Evolutionary conservation across 169 alveolate species (phyloP).

Genomic region (Plasmodium knowlesi): DNA sequence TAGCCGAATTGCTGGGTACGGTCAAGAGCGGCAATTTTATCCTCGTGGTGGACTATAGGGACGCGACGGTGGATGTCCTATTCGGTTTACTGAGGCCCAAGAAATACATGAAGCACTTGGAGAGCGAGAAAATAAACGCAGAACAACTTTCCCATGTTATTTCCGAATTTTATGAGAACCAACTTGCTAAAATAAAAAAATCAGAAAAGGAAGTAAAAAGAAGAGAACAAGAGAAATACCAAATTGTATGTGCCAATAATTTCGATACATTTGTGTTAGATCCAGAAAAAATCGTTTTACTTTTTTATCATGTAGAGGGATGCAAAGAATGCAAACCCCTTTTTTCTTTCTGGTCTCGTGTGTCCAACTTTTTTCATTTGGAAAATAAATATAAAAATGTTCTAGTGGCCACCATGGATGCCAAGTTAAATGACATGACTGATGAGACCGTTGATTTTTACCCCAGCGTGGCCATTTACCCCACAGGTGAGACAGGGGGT

Average conservation of each 20-base stretch:
- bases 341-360: slow-evolving; percentile 41
- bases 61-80: slow-evolving; percentile 25
- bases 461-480: slow-evolving; percentile 54
- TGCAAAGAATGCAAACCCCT: slow-evolving; percentile 69
- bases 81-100: slow-evolving; percentile 23
- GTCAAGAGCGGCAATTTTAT: not conserved
- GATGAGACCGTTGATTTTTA: slow-evolving; percentile 34
- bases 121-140: slow-evolving; percentile 8
- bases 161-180: slow-evolving; percentile 19
- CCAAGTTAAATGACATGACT: slow-evolving; percentile 65
- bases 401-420: slow-evolving; percentile 73
- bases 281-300: slow-evolving; percentile 37
- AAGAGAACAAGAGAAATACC: slow-evolving; percentile 22
- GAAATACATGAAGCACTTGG: slow-evolving; percentile 12
- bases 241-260: slow-evolving; percentile 44
- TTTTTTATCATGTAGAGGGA: slow-evolving; percentile 69
- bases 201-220: slow-evolving; percentile 42
- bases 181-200: slow-evolving; percentile 14
- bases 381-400: slow-evolving; percentile 40
- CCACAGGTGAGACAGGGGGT: slow-evolving; percentile 27
- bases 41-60: slow-evolving; percentile 30
- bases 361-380: slow-evolving; percentile 45
- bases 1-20: not conserved
- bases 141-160: not conserved
- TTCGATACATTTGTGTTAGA: slow-evolving; percentile 57